phyloP scores from a whole-genome alignment of 192 early-diverging fungal species.

The Coemansia sp. region DNA sequence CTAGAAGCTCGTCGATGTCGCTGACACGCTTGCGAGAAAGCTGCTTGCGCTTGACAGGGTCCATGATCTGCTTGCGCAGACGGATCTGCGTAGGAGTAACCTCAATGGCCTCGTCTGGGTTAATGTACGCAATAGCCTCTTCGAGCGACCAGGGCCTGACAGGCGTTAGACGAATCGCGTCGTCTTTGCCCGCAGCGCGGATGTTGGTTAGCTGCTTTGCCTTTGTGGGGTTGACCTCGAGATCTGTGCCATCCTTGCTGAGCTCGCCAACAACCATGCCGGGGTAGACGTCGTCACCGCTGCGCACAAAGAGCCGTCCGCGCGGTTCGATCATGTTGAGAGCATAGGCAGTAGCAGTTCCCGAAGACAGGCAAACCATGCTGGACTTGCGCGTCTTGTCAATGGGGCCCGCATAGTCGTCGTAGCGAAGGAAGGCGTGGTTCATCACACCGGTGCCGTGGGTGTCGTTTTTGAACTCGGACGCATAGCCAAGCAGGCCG shows the following conservation, averaged over 20 bases:
- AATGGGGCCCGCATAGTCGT: conserved; percentile 70
- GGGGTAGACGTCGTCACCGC: conserved; percentile 75
- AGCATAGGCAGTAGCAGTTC: conserved; percentile 73
- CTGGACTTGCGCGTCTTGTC: conserved; percentile 77
- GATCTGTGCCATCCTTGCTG: conserved; percentile 66
- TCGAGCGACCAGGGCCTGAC: conserved; percentile 70
- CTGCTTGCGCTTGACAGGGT: conserved; percentile 66
- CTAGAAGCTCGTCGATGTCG: conserved; percentile 44
- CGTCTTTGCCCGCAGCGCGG: conserved; percentile 77
- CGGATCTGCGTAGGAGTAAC: conserved; percentile 75
- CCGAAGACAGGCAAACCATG: conserved; percentile 70
- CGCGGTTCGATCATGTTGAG: conserved; percentile 75
- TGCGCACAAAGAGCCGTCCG: conserved; percentile 76
- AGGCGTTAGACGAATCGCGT: conserved; percentile 70
- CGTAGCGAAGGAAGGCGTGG: conserved; percentile 74
- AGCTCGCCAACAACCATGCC: conserved; percentile 90
- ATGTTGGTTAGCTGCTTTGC: conserved; percentile 83
- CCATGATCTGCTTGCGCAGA: conserved; percentile 74
- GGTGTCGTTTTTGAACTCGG: conserved; percentile 89
- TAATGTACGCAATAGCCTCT: conserved; percentile 75
- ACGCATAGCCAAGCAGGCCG: conserved; percentile 79
- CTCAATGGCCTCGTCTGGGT: conserved; percentile 84
- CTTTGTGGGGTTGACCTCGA: conserved; percentile 85
- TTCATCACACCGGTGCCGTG: conserved; percentile 82
- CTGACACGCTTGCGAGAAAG: conserved; percentile 49